Conservation (phyloP, 768 basidiomycete genomes). For the Amanita phalloides region DNA sequence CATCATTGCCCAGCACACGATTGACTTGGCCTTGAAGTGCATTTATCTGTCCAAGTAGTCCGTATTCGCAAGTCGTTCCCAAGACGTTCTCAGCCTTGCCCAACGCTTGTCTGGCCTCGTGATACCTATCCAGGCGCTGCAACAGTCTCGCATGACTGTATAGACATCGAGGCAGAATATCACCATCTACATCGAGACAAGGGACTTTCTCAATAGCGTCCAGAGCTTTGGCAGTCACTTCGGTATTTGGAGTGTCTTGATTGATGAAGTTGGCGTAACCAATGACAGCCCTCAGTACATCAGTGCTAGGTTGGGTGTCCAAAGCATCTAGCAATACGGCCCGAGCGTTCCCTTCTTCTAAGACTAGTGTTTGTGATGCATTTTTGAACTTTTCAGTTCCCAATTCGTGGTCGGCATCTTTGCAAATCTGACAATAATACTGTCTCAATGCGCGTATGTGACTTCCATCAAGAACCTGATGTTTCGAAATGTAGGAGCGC, state of each 20-base stretch:
- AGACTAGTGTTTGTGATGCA: background rate
- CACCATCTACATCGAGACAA: background rate
- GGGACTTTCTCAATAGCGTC: background rate
- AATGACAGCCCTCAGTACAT: background rate
- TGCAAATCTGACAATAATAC: slow-evolving; percentile 2
- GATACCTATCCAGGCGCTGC: background rate
- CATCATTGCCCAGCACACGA: background rate
- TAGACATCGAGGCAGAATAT: background rate
- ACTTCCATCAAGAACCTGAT: background rate
- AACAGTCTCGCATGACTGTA: background rate
- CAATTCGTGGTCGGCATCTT: background rate
- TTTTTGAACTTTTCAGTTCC: background rate
- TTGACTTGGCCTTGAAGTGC: background rate
- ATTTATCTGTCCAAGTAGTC: background rate
- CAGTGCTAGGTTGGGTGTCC: background rate
- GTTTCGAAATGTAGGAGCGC: background rate
- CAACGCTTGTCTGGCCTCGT: background rate
- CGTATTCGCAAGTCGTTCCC: background rate
- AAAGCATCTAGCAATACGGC: background rate
- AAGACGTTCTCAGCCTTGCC: background rate
- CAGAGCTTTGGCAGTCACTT: background rate
- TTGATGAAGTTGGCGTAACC: background rate
- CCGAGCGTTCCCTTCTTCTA: background rate
- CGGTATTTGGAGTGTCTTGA: background rate
- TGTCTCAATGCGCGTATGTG: background rate